Evolutionary conservation across 23 red algal genomes (phyloP), one percentile per base, ranked within the genome.

Genomic region (Gracilariopsis chorda): DNA sequence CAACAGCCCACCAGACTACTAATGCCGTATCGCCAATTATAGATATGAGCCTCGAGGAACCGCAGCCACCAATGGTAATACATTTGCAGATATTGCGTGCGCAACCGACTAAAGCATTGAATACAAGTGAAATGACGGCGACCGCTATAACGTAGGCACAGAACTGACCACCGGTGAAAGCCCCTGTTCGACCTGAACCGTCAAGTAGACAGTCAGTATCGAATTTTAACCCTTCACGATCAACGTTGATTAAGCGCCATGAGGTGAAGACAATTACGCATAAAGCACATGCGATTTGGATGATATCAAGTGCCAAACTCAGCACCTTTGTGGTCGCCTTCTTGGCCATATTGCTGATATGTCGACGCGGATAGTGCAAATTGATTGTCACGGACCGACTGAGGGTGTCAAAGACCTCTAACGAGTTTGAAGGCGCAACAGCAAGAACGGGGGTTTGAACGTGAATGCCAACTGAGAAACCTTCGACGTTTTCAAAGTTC

Each of bases 121-220:
- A 60, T 13, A 88, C 27, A 25, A 88, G 63, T 27, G 83, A 88
- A 27, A 75, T 11, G 41, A 49, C 53, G 57, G 64, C 83, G 21
- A 88, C 83, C 28, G 33, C 51, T 29, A 74, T 74, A 3, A 64
- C 83, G 51, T 88, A 88, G n/a, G 46, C 65, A 42, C 83, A 88
- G 29, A 88, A 88, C 16, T 47, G 39, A 48, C 25, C 29, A 20
- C 83, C 83, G 37, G 63, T 47, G 20, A 88, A 59, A 3, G 53
- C 20, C 11, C 48, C 63, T 1, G 35, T 30, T 2, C 36, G 27
- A 48, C 62, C 83, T 0, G 83, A 88, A 21, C 83, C 83, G 24
- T 88, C 65, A 11, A 88, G 67, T n/a, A 88, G 45, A 62, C 83
- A 88, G 14, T 17, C 40, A 8, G 63, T 34, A 19, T 76, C 29